Conservation (phyloP, 164 flowering plant species). For the Platanus orientalis region DNA sequence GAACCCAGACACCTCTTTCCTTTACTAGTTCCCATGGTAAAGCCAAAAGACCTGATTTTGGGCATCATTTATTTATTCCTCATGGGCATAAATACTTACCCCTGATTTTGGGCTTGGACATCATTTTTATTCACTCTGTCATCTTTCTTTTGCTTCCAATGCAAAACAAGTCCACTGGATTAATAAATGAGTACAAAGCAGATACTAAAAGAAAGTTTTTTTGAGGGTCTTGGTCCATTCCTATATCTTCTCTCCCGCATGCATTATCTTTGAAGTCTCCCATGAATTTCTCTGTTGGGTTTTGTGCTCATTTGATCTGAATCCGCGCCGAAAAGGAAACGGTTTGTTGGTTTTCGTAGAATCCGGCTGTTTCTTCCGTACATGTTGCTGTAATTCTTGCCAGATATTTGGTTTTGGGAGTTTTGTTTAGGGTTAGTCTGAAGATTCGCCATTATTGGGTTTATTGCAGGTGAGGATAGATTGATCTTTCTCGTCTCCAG, state of each 20-base stretch:
- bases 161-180: constrained; percentile 8
- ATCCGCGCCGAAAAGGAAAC: background rate
- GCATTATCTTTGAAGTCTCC: background rate
- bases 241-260: too few species aligned
- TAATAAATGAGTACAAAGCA: background rate
- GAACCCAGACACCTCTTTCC: background rate
- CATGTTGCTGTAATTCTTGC: background rate
- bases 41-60: too few species aligned
- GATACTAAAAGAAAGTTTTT: background rate
- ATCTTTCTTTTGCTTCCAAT: background rate
- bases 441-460: constrained; percentile 3
- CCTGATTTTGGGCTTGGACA: background rate
- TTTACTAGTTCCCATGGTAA: background rate
- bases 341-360: background rate
- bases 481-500: constrained; percentile 3
- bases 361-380: background rate
- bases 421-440: constrained; percentile 7
- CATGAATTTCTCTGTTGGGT: constrained; percentile 10
- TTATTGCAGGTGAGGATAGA: background rate
- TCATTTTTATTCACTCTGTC: background rate
- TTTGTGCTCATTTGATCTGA: constrained; percentile 11
- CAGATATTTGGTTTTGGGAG: constrained; percentile 2
- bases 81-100: background rate
- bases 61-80: too few species aligned
- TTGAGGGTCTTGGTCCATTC: constrained; percentile 5